Evolutionary conservation across 208 protist genomes (phyloP).

Genomic region (Lotmaria passim): DNA sequence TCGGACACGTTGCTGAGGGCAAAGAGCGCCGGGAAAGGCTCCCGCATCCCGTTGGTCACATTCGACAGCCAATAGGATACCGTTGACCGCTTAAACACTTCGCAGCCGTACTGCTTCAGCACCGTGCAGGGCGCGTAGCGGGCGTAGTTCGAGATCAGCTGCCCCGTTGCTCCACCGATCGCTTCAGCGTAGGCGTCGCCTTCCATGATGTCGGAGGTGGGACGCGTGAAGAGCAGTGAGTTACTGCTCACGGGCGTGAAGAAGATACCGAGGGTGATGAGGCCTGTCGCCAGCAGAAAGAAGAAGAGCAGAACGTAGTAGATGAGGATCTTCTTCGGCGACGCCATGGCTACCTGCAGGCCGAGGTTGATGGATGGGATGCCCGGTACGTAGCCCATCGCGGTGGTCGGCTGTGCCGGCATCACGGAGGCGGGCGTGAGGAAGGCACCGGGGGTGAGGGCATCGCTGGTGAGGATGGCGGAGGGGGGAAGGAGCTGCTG

Average conservation of each 20-base stretch:
- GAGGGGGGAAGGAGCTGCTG: neutral
- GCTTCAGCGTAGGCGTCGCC: neutral
- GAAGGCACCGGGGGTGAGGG: neutral
- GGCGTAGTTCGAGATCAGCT: neutral
- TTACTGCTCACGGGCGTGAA: conserved; percentile 1
- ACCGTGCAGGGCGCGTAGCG: conserved; percentile 14
- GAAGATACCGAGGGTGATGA: conserved; percentile 1
- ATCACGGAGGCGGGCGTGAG: neutral
- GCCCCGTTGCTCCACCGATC: neutral
- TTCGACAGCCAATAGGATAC: conserved; percentile 14
- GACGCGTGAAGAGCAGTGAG: conserved; percentile 1
- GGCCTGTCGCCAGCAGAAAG: conserved; percentile 1
- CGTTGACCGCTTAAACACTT: neutral
- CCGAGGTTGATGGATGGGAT: conserved; percentile 11
- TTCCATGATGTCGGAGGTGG: neutral
- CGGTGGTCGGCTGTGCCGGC: neutral
- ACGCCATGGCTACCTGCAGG: conserved; percentile 8
- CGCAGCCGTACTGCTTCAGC: conserved; percentile 16
- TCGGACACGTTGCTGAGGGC: neutral
- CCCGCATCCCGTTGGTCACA: conserved; percentile 20
- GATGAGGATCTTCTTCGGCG: conserved; percentile 9
- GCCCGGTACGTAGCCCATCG: conserved; percentile 2
- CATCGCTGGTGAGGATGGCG: neutral
- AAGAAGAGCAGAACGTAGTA: conserved; percentile 12
- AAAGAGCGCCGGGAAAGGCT: conserved; percentile 6